These are phyloP conservation scores for Ogataea degrootiae DNA, from an alignment of 805 yeast species.

Conservation along the genomic window DNA sequence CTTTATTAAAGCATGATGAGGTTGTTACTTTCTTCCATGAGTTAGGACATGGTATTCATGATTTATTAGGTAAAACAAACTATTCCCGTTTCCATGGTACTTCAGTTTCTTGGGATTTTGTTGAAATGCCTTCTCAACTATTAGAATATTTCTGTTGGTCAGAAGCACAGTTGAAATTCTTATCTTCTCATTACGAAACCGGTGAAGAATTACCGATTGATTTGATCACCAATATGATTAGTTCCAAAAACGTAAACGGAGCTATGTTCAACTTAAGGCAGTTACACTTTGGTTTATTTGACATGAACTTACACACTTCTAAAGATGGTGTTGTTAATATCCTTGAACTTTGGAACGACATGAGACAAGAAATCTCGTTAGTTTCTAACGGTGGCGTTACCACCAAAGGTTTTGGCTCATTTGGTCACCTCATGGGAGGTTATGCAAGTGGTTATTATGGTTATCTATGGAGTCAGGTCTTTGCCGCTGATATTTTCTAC, in stretches of 20 bases:
- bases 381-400: constrained; percentile 48
- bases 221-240: constrained; percentile 52
- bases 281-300: constrained; percentile 73
- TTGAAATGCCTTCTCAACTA: constrained; percentile 89
- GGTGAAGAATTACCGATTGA: constrained; percentile 53
- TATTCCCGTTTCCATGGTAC: constrained; percentile 73
- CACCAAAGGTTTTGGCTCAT: constrained; percentile 69
- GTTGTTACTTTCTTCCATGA: constrained; percentile 86
- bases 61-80: constrained; percentile 59
- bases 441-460: constrained; percentile 87
- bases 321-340: constrained; percentile 46
- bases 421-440: constrained; percentile 80
- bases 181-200: constrained; percentile 61
- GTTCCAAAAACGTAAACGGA: constrained; percentile 71
- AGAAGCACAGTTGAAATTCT: constrained; percentile 46
- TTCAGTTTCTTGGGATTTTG: constrained; percentile 77
- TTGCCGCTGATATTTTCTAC: constrained; percentile 79
- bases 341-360: constrained; percentile 55
- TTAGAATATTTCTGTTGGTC: constrained; percentile 89
- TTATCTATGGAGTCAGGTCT: constrained; percentile 80
- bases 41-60: constrained; percentile 86
- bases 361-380: constrained; percentile 59
- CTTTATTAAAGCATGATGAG: constrained; percentile 71
- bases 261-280: constrained; percentile 71
- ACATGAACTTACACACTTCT: constrained; percentile 61